phyloP scores from a whole-genome alignment of 495 filamentous ascomycete genomes.

The Trichoderma virens region DNA sequence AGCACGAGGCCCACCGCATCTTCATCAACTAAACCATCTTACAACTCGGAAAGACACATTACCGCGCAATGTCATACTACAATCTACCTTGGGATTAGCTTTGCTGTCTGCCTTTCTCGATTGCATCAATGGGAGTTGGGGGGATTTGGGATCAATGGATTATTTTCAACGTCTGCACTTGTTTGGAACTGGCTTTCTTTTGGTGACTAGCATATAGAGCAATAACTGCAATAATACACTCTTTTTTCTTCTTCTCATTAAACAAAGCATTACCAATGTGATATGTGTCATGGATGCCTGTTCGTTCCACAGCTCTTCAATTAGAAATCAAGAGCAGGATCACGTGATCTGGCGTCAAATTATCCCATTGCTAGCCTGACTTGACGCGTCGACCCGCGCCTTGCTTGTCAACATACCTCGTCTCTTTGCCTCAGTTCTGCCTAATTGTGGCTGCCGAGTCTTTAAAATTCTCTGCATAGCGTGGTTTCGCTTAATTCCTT shows the following conservation, averaged over 20 bases:
- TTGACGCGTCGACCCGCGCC: slow-evolving; percentile 10
- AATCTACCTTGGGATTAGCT: neutral
- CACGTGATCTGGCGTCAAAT: slow-evolving; percentile 12
- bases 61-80: neutral
- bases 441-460: neutral
- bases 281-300: neutral
- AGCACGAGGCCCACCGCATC: slow-evolving; percentile 25
- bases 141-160: neutral
- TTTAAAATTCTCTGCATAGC: neutral
- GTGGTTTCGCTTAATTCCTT: neutral
- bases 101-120: neutral
- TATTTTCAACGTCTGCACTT: neutral
- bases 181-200: neutral
- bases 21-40: neutral
- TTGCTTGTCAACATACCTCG: slow-evolving; percentile 4
- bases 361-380: neutral
- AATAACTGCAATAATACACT: neutral
- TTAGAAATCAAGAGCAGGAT: neutral
- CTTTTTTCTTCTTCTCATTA: neutral
- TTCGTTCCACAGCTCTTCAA: neutral
- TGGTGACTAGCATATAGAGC: neutral
- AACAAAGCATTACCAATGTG: neutral
- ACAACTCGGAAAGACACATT: neutral
- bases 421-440: neutral
- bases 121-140: neutral